These are phyloP conservation scores for Saussurea involucrata DNA, from an alignment of 129 eudicot genomes.

Conservation along the genomic window DNA sequence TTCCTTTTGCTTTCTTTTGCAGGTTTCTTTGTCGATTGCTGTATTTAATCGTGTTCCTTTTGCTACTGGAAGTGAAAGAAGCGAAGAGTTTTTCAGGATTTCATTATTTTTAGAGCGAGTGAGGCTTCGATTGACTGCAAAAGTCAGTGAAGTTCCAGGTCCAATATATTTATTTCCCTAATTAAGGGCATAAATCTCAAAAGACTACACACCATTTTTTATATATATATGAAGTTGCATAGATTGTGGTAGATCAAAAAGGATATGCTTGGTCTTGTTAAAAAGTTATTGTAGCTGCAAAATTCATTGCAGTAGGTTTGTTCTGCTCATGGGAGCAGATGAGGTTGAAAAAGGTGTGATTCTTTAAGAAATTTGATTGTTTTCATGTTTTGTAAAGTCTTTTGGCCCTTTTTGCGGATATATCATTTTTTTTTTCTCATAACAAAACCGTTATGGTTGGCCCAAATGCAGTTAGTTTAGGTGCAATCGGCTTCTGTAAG, in stretches of 20 bases:
- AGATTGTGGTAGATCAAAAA: constrained; percentile 24
- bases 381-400: background rate
- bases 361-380: constrained; percentile 11
- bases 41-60: constrained; percentile 4
- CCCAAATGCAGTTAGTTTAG: background rate
- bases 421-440: background rate
- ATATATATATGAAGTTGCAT: constrained; percentile 14
- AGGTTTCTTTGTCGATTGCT: constrained; percentile 16
- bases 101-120: constrained; percentile 1
- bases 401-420: background rate
- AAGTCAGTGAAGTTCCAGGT: constrained; percentile 20
- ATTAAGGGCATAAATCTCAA: constrained; percentile 12
- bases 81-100: constrained; percentile 1
- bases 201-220: constrained; percentile 11
- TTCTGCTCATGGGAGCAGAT: constrained; percentile 19
- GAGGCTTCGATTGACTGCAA: constrained; percentile 19
- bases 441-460: background rate
- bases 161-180: constrained; percentile 5
- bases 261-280: constrained; percentile 23
- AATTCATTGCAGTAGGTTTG: constrained; percentile 4
- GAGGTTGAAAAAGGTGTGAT: constrained; percentile 7
- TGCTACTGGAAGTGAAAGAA: constrained; percentile 22
- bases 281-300: constrained; percentile 16
- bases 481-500: background rate
- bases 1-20: constrained; percentile 9